These are phyloP conservation scores for Ceratocystis destructans DNA, from an alignment of 2,329 filamentous ascomycete genomes.

Conservation along the genomic window DNA sequence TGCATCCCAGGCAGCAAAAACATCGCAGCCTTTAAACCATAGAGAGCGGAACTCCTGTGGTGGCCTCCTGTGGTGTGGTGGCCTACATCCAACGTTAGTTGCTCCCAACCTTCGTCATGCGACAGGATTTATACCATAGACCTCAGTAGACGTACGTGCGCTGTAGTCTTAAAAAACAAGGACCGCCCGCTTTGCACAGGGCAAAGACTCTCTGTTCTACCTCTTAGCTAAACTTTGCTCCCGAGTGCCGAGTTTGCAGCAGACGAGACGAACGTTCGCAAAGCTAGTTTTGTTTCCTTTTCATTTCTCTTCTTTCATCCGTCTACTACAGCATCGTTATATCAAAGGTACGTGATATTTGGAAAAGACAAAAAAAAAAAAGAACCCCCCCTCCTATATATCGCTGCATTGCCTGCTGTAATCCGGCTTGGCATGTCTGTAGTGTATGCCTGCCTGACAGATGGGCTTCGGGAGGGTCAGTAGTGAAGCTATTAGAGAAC, in stretches of 20 bases:
- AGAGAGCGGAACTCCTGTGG: not conserved
- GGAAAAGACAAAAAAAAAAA: no score
- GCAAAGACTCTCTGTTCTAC: not conserved
- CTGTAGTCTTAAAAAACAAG: not conserved
- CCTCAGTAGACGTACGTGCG: slow-evolving; percentile 4
- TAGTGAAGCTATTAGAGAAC: not conserved
- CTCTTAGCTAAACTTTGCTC: not conserved
- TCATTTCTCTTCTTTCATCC: not conserved
- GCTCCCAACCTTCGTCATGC: not conserved
- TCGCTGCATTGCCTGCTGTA: not conserved
- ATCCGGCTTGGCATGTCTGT: not conserved
- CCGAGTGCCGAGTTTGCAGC: not conserved
- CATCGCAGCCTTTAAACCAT: not conserved
- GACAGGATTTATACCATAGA: slow-evolving; percentile 3
- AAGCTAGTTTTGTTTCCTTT: not conserved
- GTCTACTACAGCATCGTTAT: not conserved
- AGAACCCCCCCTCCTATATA: not conserved
- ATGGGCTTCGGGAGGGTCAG: not conserved
- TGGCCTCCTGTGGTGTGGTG: not conserved
- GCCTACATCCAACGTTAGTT: not conserved
- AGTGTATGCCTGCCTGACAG: not conserved
- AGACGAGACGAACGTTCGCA: not conserved
- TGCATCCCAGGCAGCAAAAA: not conserved
- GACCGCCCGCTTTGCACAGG: not conserved
- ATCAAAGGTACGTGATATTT: not conserved